These are phyloP conservation scores for Saccharata proteae DNA, from an alignment of 2,329 filamentous ascomycete species.

Conservation along the genomic window DNA sequence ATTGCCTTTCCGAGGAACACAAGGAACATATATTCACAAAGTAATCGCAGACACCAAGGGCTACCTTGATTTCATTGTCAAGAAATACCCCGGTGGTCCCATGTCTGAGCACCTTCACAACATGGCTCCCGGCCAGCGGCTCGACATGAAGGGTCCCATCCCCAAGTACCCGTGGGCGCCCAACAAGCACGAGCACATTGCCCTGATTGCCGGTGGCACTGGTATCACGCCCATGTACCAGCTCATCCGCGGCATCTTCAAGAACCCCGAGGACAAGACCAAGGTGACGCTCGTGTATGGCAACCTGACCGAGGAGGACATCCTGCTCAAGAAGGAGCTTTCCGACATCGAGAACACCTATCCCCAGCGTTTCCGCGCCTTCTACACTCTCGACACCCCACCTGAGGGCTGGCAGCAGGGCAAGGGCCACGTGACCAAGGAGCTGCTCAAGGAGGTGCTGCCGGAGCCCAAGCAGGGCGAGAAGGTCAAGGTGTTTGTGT, in stretches of 20 bases:
- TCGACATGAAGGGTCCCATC: conserved; percentile 90
- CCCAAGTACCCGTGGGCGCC: conserved; percentile 81
- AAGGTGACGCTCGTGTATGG: conserved; percentile 94
- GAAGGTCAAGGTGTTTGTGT: conserved; percentile 95
- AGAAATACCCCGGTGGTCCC: conserved; percentile 78
- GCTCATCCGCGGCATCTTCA: conserved; percentile 82
- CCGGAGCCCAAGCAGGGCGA: conserved; percentile 75
- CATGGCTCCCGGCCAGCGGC: conserved; percentile 66
- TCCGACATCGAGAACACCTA: conserved; percentile 85
- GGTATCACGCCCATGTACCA: conserved; percentile 99
- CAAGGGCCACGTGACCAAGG: conserved; percentile 77
- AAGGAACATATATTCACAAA: neutral
- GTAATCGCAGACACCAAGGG: conserved; percentile 52
- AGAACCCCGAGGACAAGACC: conserved; percentile 91
- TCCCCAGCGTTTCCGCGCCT: conserved; percentile 87
- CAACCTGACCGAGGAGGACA: conserved; percentile 81
- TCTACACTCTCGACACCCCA: conserved; percentile 83
- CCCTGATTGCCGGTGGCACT: conserved; percentile 82
- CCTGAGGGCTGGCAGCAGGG: conserved; percentile 64
- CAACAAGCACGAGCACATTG: conserved; percentile 90
- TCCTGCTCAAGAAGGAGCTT: conserved; percentile 78
- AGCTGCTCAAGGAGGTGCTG: conserved; percentile 85
- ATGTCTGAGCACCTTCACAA: conserved; percentile 87
- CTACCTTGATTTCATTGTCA: conserved; percentile 79
- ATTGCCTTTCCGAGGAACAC: neutral